Evolutionary conservation across 768 basidiomycete genomes (phyloP).

Genomic region (Mycena haematopus): DNA sequence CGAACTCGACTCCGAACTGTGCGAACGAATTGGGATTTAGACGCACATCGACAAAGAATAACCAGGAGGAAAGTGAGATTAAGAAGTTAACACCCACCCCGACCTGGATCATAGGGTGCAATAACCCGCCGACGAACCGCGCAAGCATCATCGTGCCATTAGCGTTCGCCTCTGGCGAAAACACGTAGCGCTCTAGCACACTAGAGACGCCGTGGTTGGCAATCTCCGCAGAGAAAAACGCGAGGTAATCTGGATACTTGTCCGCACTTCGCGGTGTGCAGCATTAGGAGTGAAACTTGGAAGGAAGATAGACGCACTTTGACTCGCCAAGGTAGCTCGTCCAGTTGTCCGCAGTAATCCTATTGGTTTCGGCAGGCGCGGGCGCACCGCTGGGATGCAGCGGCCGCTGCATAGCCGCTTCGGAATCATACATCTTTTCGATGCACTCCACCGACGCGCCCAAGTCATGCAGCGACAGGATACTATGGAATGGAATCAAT

Average conservation of each 20-base stretch:
- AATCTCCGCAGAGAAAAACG: constrained; percentile 50
- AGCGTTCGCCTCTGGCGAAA: constrained; percentile 42
- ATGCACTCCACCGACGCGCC: constrained; percentile 8
- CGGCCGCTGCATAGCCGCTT: constrained; percentile 9
- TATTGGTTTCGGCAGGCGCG: background rate
- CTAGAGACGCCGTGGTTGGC: constrained; percentile 42
- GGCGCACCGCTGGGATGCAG: background rate
- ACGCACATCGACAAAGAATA: too few species aligned
- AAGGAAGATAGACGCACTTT: background rate
- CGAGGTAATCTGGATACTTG: constrained; percentile 28
- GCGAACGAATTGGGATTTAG: background rate
- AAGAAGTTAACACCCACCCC: constrained; percentile 14
- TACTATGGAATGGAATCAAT: background rate
- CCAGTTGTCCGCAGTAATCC: constrained; percentile 5
- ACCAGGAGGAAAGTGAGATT: background rate
- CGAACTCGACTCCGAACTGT: constrained; percentile 23
- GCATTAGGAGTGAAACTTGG: background rate
- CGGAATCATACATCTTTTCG: constrained; percentile 5
- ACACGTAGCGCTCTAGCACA: constrained; percentile 57
- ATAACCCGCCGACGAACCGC: constrained; percentile 6
- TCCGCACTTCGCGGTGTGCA: background rate
- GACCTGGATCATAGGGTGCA: constrained; percentile 7
- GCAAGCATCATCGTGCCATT: constrained; percentile 40
- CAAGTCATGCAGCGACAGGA: constrained; percentile 11
- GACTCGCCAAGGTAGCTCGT: background rate